Evolutionary conservation across 345 rosid species (phyloP).

Genomic region (Corymbia maculata): DNA sequence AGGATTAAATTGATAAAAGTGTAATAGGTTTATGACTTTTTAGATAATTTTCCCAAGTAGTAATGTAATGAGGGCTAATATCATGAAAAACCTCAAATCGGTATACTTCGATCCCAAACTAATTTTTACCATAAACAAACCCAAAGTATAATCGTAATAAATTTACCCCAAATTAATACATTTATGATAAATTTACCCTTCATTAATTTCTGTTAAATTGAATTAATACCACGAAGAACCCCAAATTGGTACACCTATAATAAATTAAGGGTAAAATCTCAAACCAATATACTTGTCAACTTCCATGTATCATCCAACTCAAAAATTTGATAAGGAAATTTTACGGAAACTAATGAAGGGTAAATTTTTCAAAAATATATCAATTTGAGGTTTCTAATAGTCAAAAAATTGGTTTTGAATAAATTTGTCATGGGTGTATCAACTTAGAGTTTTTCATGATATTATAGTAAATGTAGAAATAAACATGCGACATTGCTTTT

Average conservation of each 20-base stretch:
- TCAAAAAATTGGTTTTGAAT: no score
- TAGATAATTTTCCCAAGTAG: no score
- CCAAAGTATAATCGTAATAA: no score
- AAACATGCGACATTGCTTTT: not conserved
- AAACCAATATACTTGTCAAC: rapidly evolving
- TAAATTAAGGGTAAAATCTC: no score
- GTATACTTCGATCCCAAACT: rapidly evolving
- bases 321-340: not conserved
- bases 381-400: no score
- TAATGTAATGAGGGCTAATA: not conserved
- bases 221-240: not conserved
- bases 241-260: not conserved
- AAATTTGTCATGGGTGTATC: not conserved
- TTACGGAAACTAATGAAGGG: rapidly evolving
- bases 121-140: not conserved
- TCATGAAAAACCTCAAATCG: rapidly evolving
- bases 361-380: no score
- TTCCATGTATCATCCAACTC: no score
- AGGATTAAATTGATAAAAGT: no score
- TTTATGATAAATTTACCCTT: rapidly evolving
- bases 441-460: not conserved
- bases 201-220: not conserved
- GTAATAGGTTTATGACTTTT: no score
- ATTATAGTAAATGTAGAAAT: no score
- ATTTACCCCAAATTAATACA: not conserved